phyloP scores from a whole-genome alignment of 805 yeast species.

The Wickerhamomyces chambardii region DNA sequence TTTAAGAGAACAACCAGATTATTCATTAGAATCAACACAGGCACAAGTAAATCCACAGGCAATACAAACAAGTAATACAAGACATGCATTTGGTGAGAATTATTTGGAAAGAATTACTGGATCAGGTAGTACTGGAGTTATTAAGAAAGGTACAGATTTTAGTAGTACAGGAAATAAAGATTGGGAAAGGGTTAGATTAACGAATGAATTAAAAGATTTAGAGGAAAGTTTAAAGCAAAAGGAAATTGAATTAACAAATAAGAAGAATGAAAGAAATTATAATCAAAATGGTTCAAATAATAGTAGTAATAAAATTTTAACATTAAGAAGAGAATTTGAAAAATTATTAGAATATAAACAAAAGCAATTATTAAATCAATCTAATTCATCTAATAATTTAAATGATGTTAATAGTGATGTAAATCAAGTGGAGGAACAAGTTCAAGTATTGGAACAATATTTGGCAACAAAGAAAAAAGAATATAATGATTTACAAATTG shows the following conservation, averaged over 20 bases:
- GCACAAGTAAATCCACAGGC: conserved; percentile 24
- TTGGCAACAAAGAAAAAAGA: conserved; percentile 53
- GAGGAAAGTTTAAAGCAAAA: conserved; percentile 58
- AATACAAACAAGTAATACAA: conserved; percentile 13
- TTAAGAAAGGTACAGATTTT: conserved; percentile 57
- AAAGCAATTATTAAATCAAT: conserved; percentile 35
- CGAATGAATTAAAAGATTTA: conserved; percentile 67
- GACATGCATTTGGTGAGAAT: conserved; percentile 40
- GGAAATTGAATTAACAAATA: conserved; percentile 33
- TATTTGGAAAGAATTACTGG: conserved; percentile 54
- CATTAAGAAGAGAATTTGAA: conserved; percentile 60
- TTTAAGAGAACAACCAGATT: conserved; percentile 74
- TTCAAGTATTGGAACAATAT: conserved; percentile 61
- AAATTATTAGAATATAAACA: conserved; percentile 76
- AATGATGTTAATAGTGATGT: conserved; percentile 52
- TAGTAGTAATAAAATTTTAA: conserved; percentile 15
- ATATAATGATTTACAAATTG: conserved; percentile 36
- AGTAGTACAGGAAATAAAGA: conserved; percentile 65
- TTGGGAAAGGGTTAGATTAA: conserved; percentile 86
- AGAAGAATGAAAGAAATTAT: conserved; percentile 20
- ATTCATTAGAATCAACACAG: conserved; percentile 50
- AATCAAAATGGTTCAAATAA: conserved; percentile 17
- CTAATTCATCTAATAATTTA: conserved; percentile 23
- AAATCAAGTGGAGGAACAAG: conserved; percentile 69
- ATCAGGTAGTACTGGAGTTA: conserved; percentile 22